Base-by-base conservation (phyloP, 1,139 yeast genomes). In the Debaryomycetaceae sp. region DNA sequence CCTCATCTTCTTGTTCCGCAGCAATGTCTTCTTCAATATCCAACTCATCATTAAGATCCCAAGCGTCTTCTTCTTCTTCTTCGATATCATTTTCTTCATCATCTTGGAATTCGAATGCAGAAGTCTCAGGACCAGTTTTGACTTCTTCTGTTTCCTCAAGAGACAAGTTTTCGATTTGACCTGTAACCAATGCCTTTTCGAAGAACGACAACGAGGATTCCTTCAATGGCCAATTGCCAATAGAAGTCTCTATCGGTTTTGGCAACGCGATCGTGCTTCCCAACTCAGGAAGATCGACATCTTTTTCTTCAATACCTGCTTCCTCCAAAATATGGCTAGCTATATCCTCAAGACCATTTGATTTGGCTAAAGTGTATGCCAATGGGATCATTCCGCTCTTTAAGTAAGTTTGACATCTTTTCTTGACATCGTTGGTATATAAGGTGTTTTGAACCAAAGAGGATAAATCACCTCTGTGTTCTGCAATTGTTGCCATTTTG, bases 301-400 rank as follows among this genome's bases (percentile, higher is more conserved):
- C 87, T 39, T 70, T 70, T 49, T 79, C 88, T 29, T 74, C 71
- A 30, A 87, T 73, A 7, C 81, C 87, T 22, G 91, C 79, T 49
- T 85, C 83, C 36, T 75, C 77, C 49, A 91, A 70, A 41, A 87
- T 84, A 37, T 79, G 75, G 35, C 78, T 75, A 22, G 96, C 96
- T 43, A 83, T 69, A 32, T 81, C 91, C 32, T 73, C 78, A 49
- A 89, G 76, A 5, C 96, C 97, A 52, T 84, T 86, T 29, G 94
- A 74, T 62, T 87, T 87, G 19, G 98, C 98, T 47, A 91, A 77
- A 19, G 97, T 87, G 61, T 89, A 94, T 1, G 98, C 98, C 55
- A 94, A 77, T 6, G 98, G 92, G 41, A 78, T 67, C 67, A 91
- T 75, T 19, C 97, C 97, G 42, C 86, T 81, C 51, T 84, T 81